Evolutionary conservation across 2,329 filamentous ascomycete genomes (phyloP).

Genomic region (Geoglossum cookeanum): DNA sequence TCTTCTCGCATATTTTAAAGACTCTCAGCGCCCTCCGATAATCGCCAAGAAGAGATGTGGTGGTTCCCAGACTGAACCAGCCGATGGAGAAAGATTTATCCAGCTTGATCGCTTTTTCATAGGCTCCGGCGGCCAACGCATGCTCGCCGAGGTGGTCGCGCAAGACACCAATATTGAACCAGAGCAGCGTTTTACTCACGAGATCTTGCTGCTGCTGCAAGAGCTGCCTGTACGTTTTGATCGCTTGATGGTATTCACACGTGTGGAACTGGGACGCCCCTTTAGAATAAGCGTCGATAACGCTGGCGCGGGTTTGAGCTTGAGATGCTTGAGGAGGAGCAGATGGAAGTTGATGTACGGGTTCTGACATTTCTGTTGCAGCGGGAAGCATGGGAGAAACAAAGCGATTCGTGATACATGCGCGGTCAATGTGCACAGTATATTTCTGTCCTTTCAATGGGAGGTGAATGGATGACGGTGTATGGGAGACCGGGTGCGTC

Average conservation of each 20-base stretch:
- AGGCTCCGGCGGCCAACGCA: not conserved
- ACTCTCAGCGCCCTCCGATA: not conserved
- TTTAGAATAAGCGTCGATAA: not conserved
- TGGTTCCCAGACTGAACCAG: slow-evolving; percentile 2
- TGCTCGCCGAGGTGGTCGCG: slow-evolving; percentile 3
- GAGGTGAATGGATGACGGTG: no score
- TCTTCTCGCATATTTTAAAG: not conserved
- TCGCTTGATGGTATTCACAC: not conserved
- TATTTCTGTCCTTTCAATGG: no score
- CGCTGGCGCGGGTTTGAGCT: not conserved
- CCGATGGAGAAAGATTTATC: slow-evolving; percentile 1
- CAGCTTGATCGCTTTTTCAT: not conserved
- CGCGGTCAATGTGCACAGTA: no score
- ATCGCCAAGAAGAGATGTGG: not conserved
- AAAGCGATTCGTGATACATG: no score
- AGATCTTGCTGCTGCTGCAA: not conserved
- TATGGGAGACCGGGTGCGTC: no score
- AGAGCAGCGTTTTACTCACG: not conserved
- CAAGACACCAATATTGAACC: slow-evolving; percentile 5
- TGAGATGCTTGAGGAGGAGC: not conserved
- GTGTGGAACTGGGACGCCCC: not conserved
- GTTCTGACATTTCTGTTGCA: not conserved
- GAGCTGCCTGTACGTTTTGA: not conserved
- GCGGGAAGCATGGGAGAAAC: no score
- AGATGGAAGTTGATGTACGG: not conserved